Conservation (phyloP, 208 protist genomes). For the Trypanosoma mega region DNA sequence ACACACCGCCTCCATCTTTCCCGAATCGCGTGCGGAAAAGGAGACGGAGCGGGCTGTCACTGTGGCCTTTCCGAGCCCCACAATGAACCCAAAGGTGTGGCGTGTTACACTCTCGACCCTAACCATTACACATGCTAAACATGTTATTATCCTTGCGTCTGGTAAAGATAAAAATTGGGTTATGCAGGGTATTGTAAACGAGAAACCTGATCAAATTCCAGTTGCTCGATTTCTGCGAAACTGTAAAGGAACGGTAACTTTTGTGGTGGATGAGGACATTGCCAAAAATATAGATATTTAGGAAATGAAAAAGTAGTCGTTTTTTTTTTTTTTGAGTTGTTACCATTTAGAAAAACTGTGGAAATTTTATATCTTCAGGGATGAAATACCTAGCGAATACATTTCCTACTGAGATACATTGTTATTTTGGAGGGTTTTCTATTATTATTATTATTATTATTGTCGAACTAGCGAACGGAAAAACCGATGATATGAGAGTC, state of each 20-base stretch:
- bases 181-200: constrained; percentile 45
- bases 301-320: too few relatives aligned
- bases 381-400: too few relatives aligned
- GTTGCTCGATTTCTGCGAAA: constrained; percentile 64
- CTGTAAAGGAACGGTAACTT: constrained; percentile 61
- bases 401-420: too few relatives aligned
- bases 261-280: constrained; percentile 53
- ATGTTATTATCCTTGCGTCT: constrained; percentile 71
- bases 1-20: constrained; percentile 85
- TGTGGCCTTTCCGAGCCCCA: constrained; percentile 61
- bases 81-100: constrained; percentile 84
- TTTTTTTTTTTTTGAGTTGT: too few relatives aligned
- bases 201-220: constrained; percentile 22
- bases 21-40: constrained; percentile 46
- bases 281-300: constrained; percentile 3
- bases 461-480: too few relatives aligned
- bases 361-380: too few relatives aligned
- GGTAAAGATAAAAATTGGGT: constrained; percentile 78
- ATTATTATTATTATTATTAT: too few relatives aligned
- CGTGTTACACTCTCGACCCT: constrained; percentile 62
- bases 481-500: too few relatives aligned
- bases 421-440: too few relatives aligned
- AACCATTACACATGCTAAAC: constrained; percentile 60
- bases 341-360: too few relatives aligned
- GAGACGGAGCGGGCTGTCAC: constrained; percentile 38